Evolutionary conservation across 805 yeast genomes (phyloP), one percentile per base, ranked within the genome.

Genomic region (Metschnikowia corniflorae): DNA sequence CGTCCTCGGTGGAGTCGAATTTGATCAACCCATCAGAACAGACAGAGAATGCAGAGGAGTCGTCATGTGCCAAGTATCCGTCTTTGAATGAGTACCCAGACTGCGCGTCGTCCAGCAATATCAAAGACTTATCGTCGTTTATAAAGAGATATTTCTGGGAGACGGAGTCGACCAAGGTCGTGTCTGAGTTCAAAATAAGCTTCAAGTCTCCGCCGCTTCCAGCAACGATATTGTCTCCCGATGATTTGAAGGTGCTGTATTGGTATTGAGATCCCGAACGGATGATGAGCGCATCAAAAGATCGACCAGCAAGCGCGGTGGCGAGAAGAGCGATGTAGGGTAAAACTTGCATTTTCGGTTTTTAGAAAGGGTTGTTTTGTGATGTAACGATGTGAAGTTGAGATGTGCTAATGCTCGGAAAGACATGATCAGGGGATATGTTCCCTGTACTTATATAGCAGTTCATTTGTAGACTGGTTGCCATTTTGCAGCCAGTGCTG

Each of bases 221-320:
- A n/a, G 47, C 51, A 10, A n/a, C 12, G 7, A 39, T 35, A 8
- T 43, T 22, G 10, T 37, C 37, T 21, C 42, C 42, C 15, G 33
- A 31, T 6, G 41, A 16, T 40, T 29, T 18, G 39, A 25, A 34
- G 33, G 15, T 21, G 8, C 33, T 21, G 43, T 51, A 56, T 26
- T 58, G 63, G 49, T 46, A 53, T 7, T 29, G 35, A 7, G 60
- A 46, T 8, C 60, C 63, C 7, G 62, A 57, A 28, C 51, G 49
- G 23, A 57, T 53, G 22, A 51, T 39, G 20, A 54, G 33, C 13
- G 53, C 43, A 17, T 41, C 31, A 37, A 58, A 46, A 14, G 47
- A 35, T 33, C 43, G 45, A 8, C 53, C 57, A 14, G 62, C 57
- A 18, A 50, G 35, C 20, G 59, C 61, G 25, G 54, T 37, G 38